Base-by-base conservation (phyloP, 2,329 filamentous ascomycete species). In the Xylogone sp. region DNA sequence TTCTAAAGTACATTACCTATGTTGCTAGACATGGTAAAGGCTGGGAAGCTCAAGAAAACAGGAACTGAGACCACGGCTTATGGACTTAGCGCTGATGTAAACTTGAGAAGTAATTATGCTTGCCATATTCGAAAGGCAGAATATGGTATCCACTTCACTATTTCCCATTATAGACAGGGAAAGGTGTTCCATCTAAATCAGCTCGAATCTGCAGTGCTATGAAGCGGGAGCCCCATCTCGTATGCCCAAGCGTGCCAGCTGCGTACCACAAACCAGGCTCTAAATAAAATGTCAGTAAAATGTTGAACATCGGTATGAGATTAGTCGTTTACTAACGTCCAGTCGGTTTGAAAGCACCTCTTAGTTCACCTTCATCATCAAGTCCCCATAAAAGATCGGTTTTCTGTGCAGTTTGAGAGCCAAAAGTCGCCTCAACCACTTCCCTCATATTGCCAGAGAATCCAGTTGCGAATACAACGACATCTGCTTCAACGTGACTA, bases 171-270 rank as follows among this genome's bases (percentile, higher is more conserved):
- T n/a, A n/a, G n/a, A n/a, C n/a, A n/a, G n/a, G n/a, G n/a, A n/a
- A n/a, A n/a, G n/a, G n/a, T n/a, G n/a, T n/a, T n/a, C n/a, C n/a
- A n/a, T n/a, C n/a, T n/a, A n/a, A n/a, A n/a, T n/a, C n/a, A n/a
- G n/a, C n/a, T n/a, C n/a, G n/a, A n/a, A n/a, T n/a, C n/a, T n/a
- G n/a, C n/a, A 76, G 56, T 5, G 73, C 72, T 52, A 76, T 53
- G 48, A 87, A 82, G 0, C 82, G 81, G 0, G 80, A 79, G 49
- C 85, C 81, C 0, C 82, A 82, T 21, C 75, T 84, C 18, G 71
- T 70, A 52, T 78, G 76, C 81, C 82, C 87, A 55, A 80, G 78
- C 9, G 18, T n/a, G 13, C 43, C 43, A 21, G 13, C 43, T 5
- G 9, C 5, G 21, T 22, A 45, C 43, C 43, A 45, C 18, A 45